Conservation (phyloP, 1,139 yeast genomes). For the Blastobotrys ciferrii region DNA sequence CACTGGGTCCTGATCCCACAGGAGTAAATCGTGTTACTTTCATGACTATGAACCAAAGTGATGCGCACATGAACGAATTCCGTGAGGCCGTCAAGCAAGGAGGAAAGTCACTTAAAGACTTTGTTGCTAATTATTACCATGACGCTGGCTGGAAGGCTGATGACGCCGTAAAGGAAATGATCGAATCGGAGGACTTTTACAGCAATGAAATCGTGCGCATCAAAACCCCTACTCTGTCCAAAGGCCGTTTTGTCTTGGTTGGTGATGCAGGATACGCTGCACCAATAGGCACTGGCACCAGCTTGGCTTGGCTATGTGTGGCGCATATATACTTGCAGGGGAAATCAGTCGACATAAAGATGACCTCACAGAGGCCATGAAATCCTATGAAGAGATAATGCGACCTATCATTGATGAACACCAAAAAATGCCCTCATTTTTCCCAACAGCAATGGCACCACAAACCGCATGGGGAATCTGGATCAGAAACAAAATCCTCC, state of each 20-base stretch:
- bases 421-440: too few species aligned
- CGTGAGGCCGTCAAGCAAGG: background rate
- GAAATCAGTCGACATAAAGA: too few species aligned
- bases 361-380: too few species aligned
- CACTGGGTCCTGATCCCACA: background rate
- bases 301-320: too few species aligned
- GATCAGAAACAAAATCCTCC: too few species aligned
- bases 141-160: background rate
- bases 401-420: too few species aligned
- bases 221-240: background rate
- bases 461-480: too few species aligned
- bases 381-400: too few species aligned
- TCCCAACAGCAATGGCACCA: too few species aligned
- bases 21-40: background rate
- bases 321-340: too few species aligned
- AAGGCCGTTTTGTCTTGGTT: background rate
- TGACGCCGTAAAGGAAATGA: background rate
- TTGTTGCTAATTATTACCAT: background rate
- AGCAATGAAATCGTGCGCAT: background rate
- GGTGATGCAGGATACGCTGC: too few species aligned
- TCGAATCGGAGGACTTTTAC: background rate
- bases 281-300: too few species aligned
- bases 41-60: background rate
- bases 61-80: background rate
- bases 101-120: background rate